Base-by-base conservation (phyloP, 768 basidiomycete species). In the Rhodocollybia butyracea region DNA sequence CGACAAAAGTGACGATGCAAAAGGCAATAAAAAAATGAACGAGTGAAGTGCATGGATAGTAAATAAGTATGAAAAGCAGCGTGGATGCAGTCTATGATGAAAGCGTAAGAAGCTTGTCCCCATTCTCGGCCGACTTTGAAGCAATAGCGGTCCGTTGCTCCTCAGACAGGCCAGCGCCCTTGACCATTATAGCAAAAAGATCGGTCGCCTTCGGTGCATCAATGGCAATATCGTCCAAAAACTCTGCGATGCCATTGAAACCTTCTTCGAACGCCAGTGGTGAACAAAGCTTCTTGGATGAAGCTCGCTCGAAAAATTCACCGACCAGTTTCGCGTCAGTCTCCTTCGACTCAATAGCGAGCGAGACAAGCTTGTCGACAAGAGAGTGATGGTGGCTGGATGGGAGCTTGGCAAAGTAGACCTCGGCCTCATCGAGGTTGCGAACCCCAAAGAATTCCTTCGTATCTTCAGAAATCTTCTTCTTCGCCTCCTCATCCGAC, bases 371-470 rank as follows among this genome's bases (percentile, higher is more conserved):
- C 69, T 85, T 86, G 64, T 90, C 84, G 59, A 96, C 83, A 29
- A 98, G 80, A 21, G 70, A 71, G 55, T 70, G 71, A 36, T 88
- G 86, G 62, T 87, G 79, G 56, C 78, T 77, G 24, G 78, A 69
- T 5, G 92, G 86, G 26, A 98, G 76, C 19, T 76, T 80, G 47
- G 81, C 77, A 73, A 96, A 94, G 76, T 94, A 95, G 24, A 81
- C 81, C 61, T 92, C 92, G 12, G 91, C 94, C 69, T 97, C 95
- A 31, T 88, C 86, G 55, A 97, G 68, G 64, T 86, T 89, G 60
- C 91, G 88, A 62, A 91, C 84, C 60, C 77, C 82, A 70, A 88
- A 94, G 76, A 93, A 89, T 75, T 98, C 93, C 71, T 91, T 92
- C 54, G 76, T 73, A 61, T 95, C 91, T 62, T 93, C 87, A 13